Evolutionary conservation across 23 red algal species (phyloP), one percentile per base, ranked within the genome.

Genomic region (Gracilaria caudata): DNA sequence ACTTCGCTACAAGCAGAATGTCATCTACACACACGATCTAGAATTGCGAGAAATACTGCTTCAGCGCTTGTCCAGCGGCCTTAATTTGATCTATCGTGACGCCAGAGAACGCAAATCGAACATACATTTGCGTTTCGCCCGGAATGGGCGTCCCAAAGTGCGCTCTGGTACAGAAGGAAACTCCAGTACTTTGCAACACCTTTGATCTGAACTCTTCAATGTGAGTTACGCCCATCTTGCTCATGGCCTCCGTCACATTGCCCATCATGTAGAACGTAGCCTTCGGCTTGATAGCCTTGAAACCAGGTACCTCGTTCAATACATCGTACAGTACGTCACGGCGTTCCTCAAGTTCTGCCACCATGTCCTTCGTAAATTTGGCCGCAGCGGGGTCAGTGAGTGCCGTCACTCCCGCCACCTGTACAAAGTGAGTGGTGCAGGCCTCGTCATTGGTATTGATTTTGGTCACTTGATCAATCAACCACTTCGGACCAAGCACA

Each of bases 251-350:
- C 36, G 90, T 93, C 21, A 93, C 90, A 68, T 93, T 86, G 73
- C 68, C 68, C 90, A 93, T 86, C 90, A 93, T 93, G 81, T 93
- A 93, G 74, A 93, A 93, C 14, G 90, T 93, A 24, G 90, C 90
- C 81, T 87, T 78, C 1, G 90, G 90, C 40, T 61, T 80, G 81
- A 93, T 72, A 30, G 90, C 81, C 53, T 86, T 57, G 47, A 84
- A 93, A 26, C 90, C 90, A 28, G 79, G 80, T 4, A 93, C 81
- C 0, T 47, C 26, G 73, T 85, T 80, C 12, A 93, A 49, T 33
- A 83, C 90, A 3, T 60, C 39, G 29, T 81, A 81, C 29, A 93
- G 57, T 21, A 93, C 80, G 44, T 93, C 90, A 16, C 90, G 80
- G 24, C 90, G 81, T 47, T 79, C 57, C 73, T 93, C 80, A 10